Percentiles rank a stretch among this genome's conserved stretches.
Conservation (phyloP, 2,329 filamentous ascomycete genomes). For the Capronia americana region DNA sequence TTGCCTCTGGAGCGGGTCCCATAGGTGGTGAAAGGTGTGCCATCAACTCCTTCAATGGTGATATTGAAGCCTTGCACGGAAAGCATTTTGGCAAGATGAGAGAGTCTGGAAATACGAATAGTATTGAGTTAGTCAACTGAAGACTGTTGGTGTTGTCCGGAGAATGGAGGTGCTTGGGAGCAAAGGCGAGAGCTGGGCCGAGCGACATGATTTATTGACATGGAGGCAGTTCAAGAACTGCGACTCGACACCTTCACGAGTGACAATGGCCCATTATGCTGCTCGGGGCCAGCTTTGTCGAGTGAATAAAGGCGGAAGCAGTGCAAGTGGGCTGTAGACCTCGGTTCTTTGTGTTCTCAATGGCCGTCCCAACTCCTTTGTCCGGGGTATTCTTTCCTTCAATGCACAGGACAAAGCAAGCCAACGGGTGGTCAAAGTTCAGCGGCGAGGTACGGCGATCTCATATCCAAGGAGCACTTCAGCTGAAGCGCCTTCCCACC, state of each 20-base stretch:
- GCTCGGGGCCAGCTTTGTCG: not conserved
- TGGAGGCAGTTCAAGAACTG: not conserved
- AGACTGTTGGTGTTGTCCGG: not conserved
- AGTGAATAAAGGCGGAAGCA: not conserved
- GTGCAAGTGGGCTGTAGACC: not conserved
- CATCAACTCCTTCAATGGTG: constrained; percentile 13
- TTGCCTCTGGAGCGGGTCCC: constrained; percentile 13
- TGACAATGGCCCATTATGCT: not conserved
- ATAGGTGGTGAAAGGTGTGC: constrained; percentile 27
- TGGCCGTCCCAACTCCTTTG: not conserved
- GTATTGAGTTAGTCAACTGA: not conserved
- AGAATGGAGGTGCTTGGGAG: not conserved
- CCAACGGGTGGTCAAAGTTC: not conserved
- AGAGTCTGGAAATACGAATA: not conserved
- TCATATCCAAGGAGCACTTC: constrained; percentile 96
- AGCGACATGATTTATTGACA: not conserved
- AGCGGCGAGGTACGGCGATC: constrained; percentile 62
- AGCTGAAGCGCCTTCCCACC: constrained; percentile 90
- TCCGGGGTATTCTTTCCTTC: not conserved
- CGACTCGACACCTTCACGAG: not conserved
- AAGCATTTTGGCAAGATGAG: constrained; percentile 8
- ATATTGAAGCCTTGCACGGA: constrained; percentile 26
- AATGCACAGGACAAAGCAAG: not conserved
- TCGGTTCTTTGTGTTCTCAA: not conserved
- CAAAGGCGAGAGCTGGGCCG: not conserved